A percentile compares a stretch with the other conserved stretches of the same genome.
phyloP scores from a whole-genome alignment of 352 stramenopile species.

The Pythium plurisporium region DNA sequence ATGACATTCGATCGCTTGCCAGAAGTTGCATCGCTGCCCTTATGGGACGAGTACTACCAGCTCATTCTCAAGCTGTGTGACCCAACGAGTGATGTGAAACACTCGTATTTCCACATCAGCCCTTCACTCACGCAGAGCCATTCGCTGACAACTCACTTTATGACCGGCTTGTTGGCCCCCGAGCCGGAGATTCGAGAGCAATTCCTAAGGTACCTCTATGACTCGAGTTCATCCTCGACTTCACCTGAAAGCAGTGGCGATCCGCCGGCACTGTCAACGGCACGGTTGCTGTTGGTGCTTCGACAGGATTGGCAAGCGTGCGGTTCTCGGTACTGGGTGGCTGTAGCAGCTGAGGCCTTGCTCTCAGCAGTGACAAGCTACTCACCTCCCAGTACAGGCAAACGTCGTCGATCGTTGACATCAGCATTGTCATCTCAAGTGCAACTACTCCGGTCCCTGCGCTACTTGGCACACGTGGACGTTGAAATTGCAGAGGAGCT shows the following conservation, averaged over 20 bases:
- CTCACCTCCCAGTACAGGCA: neutral
- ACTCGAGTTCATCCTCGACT: slow-evolving; percentile 15
- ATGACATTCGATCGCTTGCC: slow-evolving; percentile 79
- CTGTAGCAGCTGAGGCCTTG: slow-evolving; percentile 73
- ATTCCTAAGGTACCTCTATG: slow-evolving; percentile 74
- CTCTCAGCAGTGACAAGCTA: slow-evolving; percentile 34
- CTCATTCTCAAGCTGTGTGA: slow-evolving; percentile 77
- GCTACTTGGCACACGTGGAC: slow-evolving; percentile 74
- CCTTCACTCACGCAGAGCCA: slow-evolving; percentile 48
- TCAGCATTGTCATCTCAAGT: slow-evolving; percentile 12
- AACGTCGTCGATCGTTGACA: neutral
- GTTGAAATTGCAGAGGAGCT: slow-evolving; percentile 81
- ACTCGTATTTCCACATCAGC: slow-evolving; percentile 67
- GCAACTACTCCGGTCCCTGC: slow-evolving; percentile 40
- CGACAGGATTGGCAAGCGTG: slow-evolving; percentile 86
- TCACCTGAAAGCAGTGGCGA: slow-evolving; percentile 23
- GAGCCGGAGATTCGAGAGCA: slow-evolving; percentile 54
- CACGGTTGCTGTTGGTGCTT: slow-evolving; percentile 61
- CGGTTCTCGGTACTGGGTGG: slow-evolving; percentile 79
- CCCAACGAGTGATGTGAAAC: slow-evolving; percentile 46
- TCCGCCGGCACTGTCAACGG: slow-evolving; percentile 37
- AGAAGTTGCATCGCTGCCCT: slow-evolving; percentile 75
- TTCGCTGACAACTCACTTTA: slow-evolving; percentile 72
- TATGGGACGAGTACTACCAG: slow-evolving; percentile 78
- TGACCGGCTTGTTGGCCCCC: slow-evolving; percentile 73